These are phyloP conservation scores for Omphalea diandra DNA, from an alignment of 441 rosid genomes.

Conservation along the genomic window DNA sequence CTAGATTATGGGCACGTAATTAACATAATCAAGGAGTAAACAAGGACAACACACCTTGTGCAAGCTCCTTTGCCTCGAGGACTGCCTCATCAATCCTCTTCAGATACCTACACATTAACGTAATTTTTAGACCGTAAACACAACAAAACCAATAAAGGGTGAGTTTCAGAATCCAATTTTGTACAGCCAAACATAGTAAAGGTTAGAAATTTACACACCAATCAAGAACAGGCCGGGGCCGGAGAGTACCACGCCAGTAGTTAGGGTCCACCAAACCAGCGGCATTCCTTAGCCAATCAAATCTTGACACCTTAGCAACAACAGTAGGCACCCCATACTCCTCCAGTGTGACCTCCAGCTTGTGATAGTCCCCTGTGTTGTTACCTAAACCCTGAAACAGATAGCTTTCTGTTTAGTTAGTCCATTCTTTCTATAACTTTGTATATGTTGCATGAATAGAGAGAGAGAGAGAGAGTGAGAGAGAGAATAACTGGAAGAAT, in stretches of 20 bases:
- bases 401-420: no score
- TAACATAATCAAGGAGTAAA: background rate
- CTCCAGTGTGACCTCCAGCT: slow-evolving; percentile 49
- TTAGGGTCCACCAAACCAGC: slow-evolving; percentile 80
- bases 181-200: no score
- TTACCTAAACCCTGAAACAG: slow-evolving; percentile 72
- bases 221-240: slow-evolving; percentile 92
- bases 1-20: background rate
- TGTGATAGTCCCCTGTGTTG: slow-evolving; percentile 74
- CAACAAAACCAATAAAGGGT: background rate
- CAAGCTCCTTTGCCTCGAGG: slow-evolving; percentile 59
- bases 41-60: slow-evolving; percentile 48
- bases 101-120: slow-evolving; percentile 79
- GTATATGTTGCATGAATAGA: no score
- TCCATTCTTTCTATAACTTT: no score
- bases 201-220: slow-evolving; percentile 54
- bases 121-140: no score
- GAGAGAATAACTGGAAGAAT: slow-evolving; percentile 80
- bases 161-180: background rate
- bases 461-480: slow-evolving; percentile 16
- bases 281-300: slow-evolving; percentile 92
- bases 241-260: slow-evolving; percentile 92
- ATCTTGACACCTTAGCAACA: slow-evolving; percentile 72
- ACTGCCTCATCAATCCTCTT: slow-evolving; percentile 76
- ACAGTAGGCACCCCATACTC: slow-evolving; percentile 65